Evolutionary conservation across 768 basidiomycete genomes (phyloP).

Genomic region (Suillus clintonianus): DNA sequence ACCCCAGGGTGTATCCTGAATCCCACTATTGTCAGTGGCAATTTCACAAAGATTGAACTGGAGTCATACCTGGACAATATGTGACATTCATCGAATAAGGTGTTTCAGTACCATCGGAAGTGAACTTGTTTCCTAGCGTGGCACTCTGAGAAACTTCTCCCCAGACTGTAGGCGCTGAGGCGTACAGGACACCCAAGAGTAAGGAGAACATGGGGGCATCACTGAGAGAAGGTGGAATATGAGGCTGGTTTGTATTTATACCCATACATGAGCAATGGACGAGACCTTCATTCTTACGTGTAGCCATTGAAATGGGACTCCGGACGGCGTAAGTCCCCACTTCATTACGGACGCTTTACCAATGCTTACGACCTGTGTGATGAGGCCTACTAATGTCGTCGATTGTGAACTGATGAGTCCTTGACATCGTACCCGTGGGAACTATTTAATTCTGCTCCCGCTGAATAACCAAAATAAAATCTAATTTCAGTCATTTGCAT

Average conservation of each 20-base stretch:
- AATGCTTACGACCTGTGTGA: not conserved
- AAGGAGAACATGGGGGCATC: constrained; percentile 9
- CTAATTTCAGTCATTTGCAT: no score
- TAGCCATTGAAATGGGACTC: not conserved
- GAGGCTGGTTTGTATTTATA: not conserved
- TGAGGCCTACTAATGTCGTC: not conserved
- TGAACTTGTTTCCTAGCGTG: not conserved
- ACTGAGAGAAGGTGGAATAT: not conserved
- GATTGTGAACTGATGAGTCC: no score
- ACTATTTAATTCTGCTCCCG: no score
- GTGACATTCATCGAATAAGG: constrained; percentile 12
- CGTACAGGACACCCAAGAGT: constrained; percentile 8
- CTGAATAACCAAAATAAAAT: no score
- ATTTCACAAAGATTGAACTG: not conserved
- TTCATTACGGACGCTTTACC: not conserved
- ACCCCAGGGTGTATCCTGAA: constrained; percentile 52
- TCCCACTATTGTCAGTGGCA: not conserved
- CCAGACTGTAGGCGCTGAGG: constrained; percentile 5
- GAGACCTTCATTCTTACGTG: not conserved
- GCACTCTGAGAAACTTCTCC: constrained; percentile 9
- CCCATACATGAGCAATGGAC: not conserved
- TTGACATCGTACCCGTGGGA: no score
- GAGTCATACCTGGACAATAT: constrained; percentile 13
- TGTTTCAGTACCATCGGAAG: not conserved
- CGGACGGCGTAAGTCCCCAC: not conserved